Evolutionary conservation across 2,329 filamentous ascomycete species (phyloP), one percentile per base, ranked within the genome.

Genomic region (Bipolaris bicolor): DNA sequence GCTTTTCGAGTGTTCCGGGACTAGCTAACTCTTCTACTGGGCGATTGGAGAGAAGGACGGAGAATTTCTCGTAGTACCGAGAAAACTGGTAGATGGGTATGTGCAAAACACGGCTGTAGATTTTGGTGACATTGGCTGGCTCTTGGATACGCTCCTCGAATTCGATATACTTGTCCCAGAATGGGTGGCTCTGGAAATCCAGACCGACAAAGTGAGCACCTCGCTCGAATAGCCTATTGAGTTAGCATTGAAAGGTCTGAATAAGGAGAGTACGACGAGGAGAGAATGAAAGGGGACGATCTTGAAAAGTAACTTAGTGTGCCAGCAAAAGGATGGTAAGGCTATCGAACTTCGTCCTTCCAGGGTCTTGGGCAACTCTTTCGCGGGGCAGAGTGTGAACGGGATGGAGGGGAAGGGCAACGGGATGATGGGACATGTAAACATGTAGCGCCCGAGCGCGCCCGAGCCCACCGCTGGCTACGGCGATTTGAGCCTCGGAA

Each of bases 121-220:
- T 91, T 39, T 86, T 87, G 67, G 96, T 96, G 52, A 97, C 91
- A 69, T 88, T 91, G 62, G 65, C 58, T 7, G 65, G 62, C 33
- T 72, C 68, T 44, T 71, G 66, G 60, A 94, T 83, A 1, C 93
- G 90, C 75, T 97, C 93, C 75, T 98, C 95, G 70, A 96, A 98
- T 74, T 98, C 95, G 63, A 99, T 87, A 72, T 97, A 99, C 79
- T 97, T 98, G 77, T 99, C 95, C 95, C 95, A 99, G 80, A 99
- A 97, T 1, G 92, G 92, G 74, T 97, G 92, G 2, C 93, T 90
- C 29, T 97, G 83, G 73, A 97, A 99, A 78, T 99, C 95, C 16
- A 98, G 84, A 15, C 95, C 95, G 39, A 97, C 92, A 68, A 86
- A 89, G 29, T 85, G 84, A 26, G 92, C 90, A 61, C 90, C 95